Evolutionary conservation across 2,329 filamentous ascomycete species (phyloP).

Genomic region (Fusarium incarnatum): DNA sequence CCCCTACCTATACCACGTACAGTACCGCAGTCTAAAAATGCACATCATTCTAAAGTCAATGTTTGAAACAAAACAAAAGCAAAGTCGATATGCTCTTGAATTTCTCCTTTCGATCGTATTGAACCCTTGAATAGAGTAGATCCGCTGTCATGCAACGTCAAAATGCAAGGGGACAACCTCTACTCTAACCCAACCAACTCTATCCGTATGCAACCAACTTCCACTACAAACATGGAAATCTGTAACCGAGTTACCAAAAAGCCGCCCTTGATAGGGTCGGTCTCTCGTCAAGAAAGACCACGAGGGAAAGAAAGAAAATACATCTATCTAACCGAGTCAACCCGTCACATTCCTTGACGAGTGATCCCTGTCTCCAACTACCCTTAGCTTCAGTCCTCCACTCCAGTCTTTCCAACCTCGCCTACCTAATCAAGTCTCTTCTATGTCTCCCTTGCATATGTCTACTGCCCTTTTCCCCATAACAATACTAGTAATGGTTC

Average conservation of each 20-base stretch:
- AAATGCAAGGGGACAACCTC: constrained; percentile 15
- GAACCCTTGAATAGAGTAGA: not conserved
- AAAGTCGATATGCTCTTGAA: not conserved
- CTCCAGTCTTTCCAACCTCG: not conserved
- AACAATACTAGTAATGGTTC: constrained; percentile 4
- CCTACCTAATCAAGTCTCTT: not conserved
- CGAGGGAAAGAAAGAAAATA: not conserved
- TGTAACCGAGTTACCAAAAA: not conserved
- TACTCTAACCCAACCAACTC: not conserved
- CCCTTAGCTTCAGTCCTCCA: not conserved
- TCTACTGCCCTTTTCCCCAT: not conserved
- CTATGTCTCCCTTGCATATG: constrained; percentile 15
- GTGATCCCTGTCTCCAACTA: constrained; percentile 8
- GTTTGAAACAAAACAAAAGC: not conserved
- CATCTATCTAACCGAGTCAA: not conserved
- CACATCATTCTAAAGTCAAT: not conserved
- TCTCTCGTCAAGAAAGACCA: not conserved
- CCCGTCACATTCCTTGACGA: constrained; percentile 19
- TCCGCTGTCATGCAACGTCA: constrained; percentile 21
- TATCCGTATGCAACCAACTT: not conserved
- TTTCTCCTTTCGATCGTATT: not conserved
- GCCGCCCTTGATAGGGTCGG: not conserved
- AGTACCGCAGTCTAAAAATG: not conserved
- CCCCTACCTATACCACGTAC: too few species aligned
- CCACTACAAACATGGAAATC: not conserved